Evolutionary conservation across 768 basidiomycete species (phyloP).

Genomic region (Cystofilobasidium ferigula): DNA sequence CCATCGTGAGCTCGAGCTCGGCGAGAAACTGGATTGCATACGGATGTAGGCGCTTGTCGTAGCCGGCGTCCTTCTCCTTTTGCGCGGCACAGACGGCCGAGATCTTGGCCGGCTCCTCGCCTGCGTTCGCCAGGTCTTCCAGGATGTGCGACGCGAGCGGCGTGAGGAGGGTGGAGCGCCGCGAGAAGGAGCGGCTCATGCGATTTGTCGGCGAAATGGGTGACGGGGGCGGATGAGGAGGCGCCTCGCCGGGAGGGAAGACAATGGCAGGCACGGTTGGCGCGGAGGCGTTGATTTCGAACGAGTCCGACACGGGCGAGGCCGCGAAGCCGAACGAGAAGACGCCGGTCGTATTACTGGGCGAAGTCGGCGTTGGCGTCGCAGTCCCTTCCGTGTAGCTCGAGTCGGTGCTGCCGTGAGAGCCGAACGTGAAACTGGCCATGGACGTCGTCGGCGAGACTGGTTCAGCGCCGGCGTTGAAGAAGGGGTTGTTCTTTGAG

Average conservation of each 20-base stretch:
- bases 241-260: not conserved
- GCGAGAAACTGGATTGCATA: constrained; percentile 32
- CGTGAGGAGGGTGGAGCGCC: constrained; percentile 34
- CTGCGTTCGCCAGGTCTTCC: constrained; percentile 27
- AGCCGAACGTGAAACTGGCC: constrained; percentile 10
- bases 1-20: constrained; percentile 33
- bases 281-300: constrained; percentile 12
- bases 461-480: not conserved
- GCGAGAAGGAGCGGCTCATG: constrained; percentile 34
- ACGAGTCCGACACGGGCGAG: constrained; percentile 23
- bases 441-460: not conserved
- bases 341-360: constrained; percentile 11
- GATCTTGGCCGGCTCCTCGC: constrained; percentile 30
- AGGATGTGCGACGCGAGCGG: constrained; percentile 34
- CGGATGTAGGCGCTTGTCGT: constrained; percentile 32
- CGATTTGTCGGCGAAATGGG: constrained; percentile 28
- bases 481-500: constrained; percentile 20
- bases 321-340: constrained; percentile 26
- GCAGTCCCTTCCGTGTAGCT: not conserved
- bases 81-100: not conserved
- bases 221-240: not conserved
- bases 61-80: constrained; percentile 23
- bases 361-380: not conserved
- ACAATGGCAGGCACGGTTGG: not conserved
- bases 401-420: constrained; percentile 3